Conservation (phyloP, 2,329 filamentous ascomycete species). For the Thielaviopsis populi region DNA sequence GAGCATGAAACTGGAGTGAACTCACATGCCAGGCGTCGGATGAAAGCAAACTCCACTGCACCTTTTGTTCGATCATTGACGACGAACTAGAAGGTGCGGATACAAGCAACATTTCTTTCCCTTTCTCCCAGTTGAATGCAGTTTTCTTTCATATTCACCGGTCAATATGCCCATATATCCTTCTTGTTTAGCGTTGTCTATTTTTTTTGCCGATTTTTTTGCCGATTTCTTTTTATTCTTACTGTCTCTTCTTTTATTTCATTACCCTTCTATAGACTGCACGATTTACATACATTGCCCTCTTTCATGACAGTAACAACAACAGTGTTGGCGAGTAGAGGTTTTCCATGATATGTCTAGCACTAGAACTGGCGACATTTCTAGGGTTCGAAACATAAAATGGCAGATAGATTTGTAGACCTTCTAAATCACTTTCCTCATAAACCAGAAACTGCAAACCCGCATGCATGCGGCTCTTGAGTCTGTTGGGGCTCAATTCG, state of each 20-base stretch:
- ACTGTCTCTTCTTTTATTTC: not conserved
- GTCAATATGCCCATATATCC: not conserved
- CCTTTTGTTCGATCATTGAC: conserved; percentile 10
- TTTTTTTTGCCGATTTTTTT: not conserved
- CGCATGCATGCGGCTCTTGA: not conserved
- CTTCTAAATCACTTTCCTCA: not conserved
- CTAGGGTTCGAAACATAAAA: not conserved
- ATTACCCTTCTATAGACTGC: not conserved
- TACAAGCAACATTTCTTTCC: not conserved
- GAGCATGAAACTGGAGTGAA: conserved; percentile 4
- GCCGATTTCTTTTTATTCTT: not conserved
- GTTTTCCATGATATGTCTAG: not conserved
- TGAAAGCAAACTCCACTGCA: not conserved
- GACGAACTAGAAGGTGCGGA: not conserved
- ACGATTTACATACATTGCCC: not conserved
- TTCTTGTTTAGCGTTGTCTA: not conserved
- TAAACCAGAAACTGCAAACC: not conserved
- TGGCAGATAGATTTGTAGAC: conserved; percentile 10
- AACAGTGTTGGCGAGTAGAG: not conserved
- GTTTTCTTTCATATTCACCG: conserved; percentile 6
- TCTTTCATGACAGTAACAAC: conserved; percentile 6
- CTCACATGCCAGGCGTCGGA: not conserved
- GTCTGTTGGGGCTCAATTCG: not conserved
- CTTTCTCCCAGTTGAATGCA: not conserved
- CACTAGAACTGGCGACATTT: not conserved